Evolutionary conservation across 2,329 filamentous ascomycete genomes (phyloP), one percentile per base, ranked within the genome.

Genomic region (Cladosporium sp.): DNA sequence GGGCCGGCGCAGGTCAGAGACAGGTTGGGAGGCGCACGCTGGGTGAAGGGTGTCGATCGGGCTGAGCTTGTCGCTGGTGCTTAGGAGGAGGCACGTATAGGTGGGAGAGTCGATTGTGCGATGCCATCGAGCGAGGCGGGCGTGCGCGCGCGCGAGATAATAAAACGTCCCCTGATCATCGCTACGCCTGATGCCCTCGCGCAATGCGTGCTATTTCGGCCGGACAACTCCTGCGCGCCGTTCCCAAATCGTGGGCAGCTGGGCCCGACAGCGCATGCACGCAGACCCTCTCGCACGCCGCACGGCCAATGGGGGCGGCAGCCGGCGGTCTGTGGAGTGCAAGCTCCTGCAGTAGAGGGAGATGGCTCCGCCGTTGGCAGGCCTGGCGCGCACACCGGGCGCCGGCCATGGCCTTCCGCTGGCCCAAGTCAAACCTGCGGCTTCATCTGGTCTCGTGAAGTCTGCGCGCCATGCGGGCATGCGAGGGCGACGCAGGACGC

Each of bases 1-100:
- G 48, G 48, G 48, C 48, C 48, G 48, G 41, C 41, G 48, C 48
- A 50, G 48, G 48, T 50, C 40, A 43, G 28, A 31, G 46, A 19
- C 11, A 35, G 9, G 31, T 37, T 13, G 38, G 22, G 22, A 28
- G 38, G n/a, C 16, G n/a, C 14, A n/a, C 32, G 40, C 14, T 37
- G 35, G 13, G 35, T 37, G 14, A 16, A 43, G 40, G 48, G 40
- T 31, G 48, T 43, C 48, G 48, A 50, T 50, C 48, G 40, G 32
- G 48, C 48, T 43, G 40, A 19, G 48, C 22, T 43, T 28, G 46
- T 19, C 34, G 46, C 18, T 31, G n/a, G 18, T 28, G 37, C 9
- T 50, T 31, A 38, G 16, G 11, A 38, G 13, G 16, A 14, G 16
- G 16, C 35, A 14, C 35, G 16, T 38, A 38, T 38, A 38, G n/a